These are phyloP conservation scores for Lentinula guzmanii DNA, from an alignment of 768 basidiomycete genomes.

Conservation along the genomic window DNA sequence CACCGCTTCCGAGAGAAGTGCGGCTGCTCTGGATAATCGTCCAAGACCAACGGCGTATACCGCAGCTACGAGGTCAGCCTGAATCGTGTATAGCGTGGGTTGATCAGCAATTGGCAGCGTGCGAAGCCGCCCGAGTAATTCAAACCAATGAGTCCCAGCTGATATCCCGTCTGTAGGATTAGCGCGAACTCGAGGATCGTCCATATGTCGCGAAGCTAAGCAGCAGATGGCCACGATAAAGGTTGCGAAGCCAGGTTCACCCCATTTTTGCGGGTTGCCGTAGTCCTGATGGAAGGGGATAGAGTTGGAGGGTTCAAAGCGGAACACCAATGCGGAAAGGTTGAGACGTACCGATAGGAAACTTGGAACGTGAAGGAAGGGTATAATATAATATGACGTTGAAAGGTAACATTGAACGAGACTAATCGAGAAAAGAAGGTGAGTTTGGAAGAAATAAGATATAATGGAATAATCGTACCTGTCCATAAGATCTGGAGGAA, in stretches of 20 bases:
- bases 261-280: conserved; percentile 92
- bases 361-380: conserved; percentile 87
- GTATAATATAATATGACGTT: conserved; percentile 89
- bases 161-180: conserved; percentile 80
- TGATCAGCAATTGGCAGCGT: conserved; percentile 85
- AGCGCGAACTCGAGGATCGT: conserved; percentile 83
- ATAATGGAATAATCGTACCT: conserved; percentile 44
- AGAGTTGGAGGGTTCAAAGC: neutral
- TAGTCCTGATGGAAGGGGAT: conserved; percentile 59
- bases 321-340: neutral
- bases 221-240: conserved; percentile 94
- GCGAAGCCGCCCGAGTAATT: conserved; percentile 79
- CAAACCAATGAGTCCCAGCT: conserved; percentile 89
- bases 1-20: conserved; percentile 79
- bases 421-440: conserved; percentile 26
- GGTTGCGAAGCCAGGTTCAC: conserved; percentile 89
- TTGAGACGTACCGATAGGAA: conserved; percentile 61
- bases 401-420: conserved; percentile 82
- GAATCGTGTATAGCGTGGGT: conserved; percentile 88
- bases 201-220: conserved; percentile 86
- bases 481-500: conserved; percentile 90
- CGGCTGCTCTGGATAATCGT: conserved; percentile 80
- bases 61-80: conserved; percentile 86
- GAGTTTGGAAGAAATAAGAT: conserved; percentile 6
- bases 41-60: conserved; percentile 91